Percentiles rank a stretch among this genome's conserved stretches.
Conservation (phyloP, 805 yeast species). For the Candida bentonensis region DNA sequence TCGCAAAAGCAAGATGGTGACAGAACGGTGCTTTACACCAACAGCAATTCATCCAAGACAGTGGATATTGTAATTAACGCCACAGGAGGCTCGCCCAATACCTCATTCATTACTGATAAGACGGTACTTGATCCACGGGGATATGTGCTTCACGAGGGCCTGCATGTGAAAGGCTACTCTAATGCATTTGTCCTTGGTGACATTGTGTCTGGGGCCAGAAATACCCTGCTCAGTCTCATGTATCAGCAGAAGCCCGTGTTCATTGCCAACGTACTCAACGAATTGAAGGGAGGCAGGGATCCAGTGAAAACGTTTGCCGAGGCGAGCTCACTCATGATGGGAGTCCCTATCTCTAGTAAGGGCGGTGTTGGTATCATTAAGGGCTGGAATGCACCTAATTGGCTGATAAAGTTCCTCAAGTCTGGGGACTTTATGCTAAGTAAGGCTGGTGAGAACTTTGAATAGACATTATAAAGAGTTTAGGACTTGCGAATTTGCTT, state of each 20-base stretch:
- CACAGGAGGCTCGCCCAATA: not conserved
- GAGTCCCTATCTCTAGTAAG: not conserved
- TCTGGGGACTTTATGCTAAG: not conserved
- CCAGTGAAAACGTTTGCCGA: not conserved
- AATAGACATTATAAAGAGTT: not conserved
- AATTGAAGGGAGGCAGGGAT: not conserved
- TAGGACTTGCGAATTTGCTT: not conserved
- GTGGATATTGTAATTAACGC: not conserved
- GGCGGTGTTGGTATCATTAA: not conserved
- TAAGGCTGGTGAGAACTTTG: not conserved
- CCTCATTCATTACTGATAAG: not conserved
- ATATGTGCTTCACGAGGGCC: not conserved
- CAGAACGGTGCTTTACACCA: not conserved
- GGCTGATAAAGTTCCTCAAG: not conserved
- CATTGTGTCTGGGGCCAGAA: not conserved
- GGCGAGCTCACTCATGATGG: not conserved
- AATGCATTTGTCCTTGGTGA: not conserved
- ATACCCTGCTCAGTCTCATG: not conserved
- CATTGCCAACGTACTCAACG: not conserved
- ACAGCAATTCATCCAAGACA: not conserved
- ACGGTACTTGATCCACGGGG: not conserved
- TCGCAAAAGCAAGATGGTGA: not conserved
- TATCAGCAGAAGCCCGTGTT: not conserved
- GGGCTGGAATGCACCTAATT: not conserved
- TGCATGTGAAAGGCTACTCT: not conserved